phyloP scores from a whole-genome alignment of 768 basidiomycete genomes.

The Russula lepida region DNA sequence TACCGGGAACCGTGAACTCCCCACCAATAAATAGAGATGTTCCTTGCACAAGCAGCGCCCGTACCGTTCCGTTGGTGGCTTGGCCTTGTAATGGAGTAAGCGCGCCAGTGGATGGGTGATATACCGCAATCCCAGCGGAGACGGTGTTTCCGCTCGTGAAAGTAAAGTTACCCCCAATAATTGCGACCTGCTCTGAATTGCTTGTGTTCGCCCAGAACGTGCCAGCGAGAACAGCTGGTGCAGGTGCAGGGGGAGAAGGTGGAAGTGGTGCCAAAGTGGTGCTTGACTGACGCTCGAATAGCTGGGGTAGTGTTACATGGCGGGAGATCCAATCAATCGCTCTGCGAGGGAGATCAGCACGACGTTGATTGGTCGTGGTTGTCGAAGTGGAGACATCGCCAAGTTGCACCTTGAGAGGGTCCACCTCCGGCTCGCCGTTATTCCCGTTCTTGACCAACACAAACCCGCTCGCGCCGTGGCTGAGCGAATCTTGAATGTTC shows the following conservation, averaged over 20 bases:
- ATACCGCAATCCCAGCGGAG: slow-evolving; percentile 56
- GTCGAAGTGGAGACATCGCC: slow-evolving; percentile 32
- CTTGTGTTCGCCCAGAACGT: slow-evolving; percentile 84
- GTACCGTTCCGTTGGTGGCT: slow-evolving; percentile 68
- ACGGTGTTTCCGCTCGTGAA: slow-evolving; percentile 37
- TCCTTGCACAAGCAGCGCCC: slow-evolving; percentile 63
- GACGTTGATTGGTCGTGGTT: slow-evolving; percentile 32
- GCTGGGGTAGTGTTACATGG: slow-evolving; percentile 31
- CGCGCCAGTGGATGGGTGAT: slow-evolving; percentile 45
- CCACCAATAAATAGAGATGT: slow-evolving; percentile 76
- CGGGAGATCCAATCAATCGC: slow-evolving; percentile 43
- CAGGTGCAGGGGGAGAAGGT: slow-evolving; percentile 42
- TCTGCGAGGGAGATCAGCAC: slow-evolving; percentile 30
- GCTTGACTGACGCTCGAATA: slow-evolving; percentile 48
- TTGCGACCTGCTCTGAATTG: slow-evolving; percentile 53
- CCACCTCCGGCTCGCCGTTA: slow-evolving; percentile 43
- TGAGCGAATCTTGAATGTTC: slow-evolving; percentile 44
- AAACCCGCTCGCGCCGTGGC: slow-evolving; percentile 71
- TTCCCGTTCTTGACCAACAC: slow-evolving; percentile 66
- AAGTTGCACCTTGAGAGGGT: slow-evolving; percentile 54
- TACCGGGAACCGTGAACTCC: slow-evolving; percentile 58
- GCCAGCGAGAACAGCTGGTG: slow-evolving; percentile 79
- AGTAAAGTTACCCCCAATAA: slow-evolving; percentile 89
- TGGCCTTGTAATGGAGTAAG: slow-evolving; percentile 50
- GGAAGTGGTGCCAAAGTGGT: slow-evolving; percentile 46